These are phyloP conservation scores for Starmerella floris DNA, from an alignment of 805 yeast species.

Conservation along the genomic window DNA sequence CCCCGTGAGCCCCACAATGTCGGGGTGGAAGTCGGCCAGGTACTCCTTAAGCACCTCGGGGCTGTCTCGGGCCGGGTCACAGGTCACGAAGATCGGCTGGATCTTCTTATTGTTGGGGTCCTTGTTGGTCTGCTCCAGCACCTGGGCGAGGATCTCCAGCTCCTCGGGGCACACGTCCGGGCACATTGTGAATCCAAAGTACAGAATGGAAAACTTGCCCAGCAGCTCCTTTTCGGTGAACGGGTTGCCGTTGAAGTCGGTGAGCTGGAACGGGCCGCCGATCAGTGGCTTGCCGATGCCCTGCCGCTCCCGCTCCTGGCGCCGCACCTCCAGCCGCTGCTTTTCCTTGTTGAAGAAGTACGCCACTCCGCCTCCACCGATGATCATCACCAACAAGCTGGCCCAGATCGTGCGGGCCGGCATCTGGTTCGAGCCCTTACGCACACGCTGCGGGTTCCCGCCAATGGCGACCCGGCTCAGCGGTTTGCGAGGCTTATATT, in stretches of 20 bases:
- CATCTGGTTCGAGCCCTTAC: conserved; percentile 23
- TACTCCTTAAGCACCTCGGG: conserved; percentile 77
- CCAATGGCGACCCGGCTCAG: conserved; percentile 73
- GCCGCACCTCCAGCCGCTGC: conserved; percentile 55
- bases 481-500: conserved; percentile 39
- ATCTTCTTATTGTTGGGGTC: conserved; percentile 27
- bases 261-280: conserved; percentile 75
- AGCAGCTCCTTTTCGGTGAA: conserved; percentile 68
- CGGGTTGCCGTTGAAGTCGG: conserved; percentile 53
- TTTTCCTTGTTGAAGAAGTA: conserved; percentile 65
- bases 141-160: conserved; percentile 74
- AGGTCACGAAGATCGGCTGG: conserved; percentile 84
- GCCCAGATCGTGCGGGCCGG: conserved; percentile 53
- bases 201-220: conserved; percentile 72
- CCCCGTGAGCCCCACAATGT: conserved; percentile 84
- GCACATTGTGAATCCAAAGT: conserved; percentile 94
- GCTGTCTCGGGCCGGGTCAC: conserved; percentile 91
- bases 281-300: conserved; percentile 85
- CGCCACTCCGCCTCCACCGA: conserved; percentile 59
- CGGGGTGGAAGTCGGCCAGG: conserved; percentile 77
- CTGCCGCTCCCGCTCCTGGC: conserved; percentile 70
- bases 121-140: conserved; percentile 46
- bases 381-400: conserved; percentile 52
- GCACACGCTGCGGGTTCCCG: conserved; percentile 35
- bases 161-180: conserved; percentile 99